Percentiles rank a stretch among this genome's conserved stretches.
Evolutionary conservation across 2,329 filamentous ascomycete genomes (phyloP).

Genomic region (Stachybotrys echinatus): DNA sequence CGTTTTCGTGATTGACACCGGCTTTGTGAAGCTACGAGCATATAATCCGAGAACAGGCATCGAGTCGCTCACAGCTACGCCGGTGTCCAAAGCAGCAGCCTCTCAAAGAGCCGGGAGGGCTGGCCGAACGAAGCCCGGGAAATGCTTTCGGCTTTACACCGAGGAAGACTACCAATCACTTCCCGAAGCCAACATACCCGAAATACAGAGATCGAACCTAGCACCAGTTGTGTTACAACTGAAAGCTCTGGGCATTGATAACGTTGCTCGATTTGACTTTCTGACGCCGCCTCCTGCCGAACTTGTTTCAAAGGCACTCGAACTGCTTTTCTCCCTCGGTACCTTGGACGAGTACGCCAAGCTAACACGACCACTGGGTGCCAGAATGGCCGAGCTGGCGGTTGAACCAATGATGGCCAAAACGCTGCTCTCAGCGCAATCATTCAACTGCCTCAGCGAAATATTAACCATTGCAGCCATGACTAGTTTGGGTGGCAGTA

Average conservation of each 20-base stretch:
- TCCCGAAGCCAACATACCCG: slow-evolving; percentile 70
- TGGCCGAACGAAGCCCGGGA: slow-evolving; percentile 82
- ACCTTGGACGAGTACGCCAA: slow-evolving; percentile 87
- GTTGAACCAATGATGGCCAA: slow-evolving; percentile 96
- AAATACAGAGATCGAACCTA: slow-evolving; percentile 88
- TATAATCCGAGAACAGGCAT: slow-evolving; percentile 84
- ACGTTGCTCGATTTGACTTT: slow-evolving; percentile 86
- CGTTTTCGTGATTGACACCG: slow-evolving; percentile 83
- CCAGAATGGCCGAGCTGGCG: slow-evolving; percentile 87
- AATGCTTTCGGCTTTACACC: slow-evolving; percentile 91
- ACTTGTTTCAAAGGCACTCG: slow-evolving; percentile 78
- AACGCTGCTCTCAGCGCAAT: slow-evolving; percentile 68
- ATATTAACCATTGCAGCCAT: slow-evolving; percentile 91
- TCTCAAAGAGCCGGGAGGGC: slow-evolving; percentile 86
- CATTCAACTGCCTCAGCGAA: slow-evolving; percentile 76
- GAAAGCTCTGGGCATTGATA: slow-evolving; percentile 92
- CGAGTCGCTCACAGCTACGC: slow-evolving; percentile 75
- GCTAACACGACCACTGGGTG: slow-evolving; percentile 81
- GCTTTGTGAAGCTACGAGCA: slow-evolving; percentile 83
- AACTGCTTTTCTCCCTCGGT: slow-evolving; percentile 80
- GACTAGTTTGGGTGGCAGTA: slow-evolving; percentile 76
- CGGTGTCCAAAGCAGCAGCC: slow-evolving; percentile 88
- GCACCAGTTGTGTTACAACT: slow-evolving; percentile 85
- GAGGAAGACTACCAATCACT: slow-evolving; percentile 64
- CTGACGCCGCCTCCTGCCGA: slow-evolving; percentile 80